These are phyloP conservation scores for Pythium apleroticum DNA, from an alignment of 352 stramenopile species.

Conservation along the genomic window DNA sequence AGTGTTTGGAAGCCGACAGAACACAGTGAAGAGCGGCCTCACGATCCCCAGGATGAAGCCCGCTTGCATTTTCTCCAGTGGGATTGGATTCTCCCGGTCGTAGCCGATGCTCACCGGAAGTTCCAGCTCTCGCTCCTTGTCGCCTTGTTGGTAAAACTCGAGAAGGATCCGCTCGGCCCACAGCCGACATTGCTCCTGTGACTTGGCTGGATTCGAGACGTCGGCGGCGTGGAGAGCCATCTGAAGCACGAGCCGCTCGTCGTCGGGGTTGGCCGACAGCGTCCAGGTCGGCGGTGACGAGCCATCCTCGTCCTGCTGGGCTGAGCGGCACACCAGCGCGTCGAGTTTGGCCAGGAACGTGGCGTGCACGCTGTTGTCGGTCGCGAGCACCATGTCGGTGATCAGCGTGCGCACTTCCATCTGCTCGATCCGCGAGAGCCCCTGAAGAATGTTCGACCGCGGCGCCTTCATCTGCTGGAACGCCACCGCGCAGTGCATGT, in stretches of 20 bases:
- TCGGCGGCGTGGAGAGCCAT: conserved; percentile 90
- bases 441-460: conserved; percentile 72
- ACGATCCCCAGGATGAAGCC: conserved; percentile 95
- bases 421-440: conserved; percentile 71
- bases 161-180: conserved; percentile 90
- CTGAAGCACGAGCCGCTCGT: conserved; percentile 73
- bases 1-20: conserved; percentile 54
- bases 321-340: conserved; percentile 54
- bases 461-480: conserved; percentile 75
- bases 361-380: conserved; percentile 85
- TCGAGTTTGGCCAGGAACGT: conserved; percentile 80
- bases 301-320: neutral
- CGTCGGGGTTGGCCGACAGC: conserved; percentile 48
- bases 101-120: conserved; percentile 89
- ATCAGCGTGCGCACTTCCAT: conserved; percentile 77
- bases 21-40: conserved; percentile 63
- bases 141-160: conserved; percentile 95
- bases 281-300: conserved; percentile 37
- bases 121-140: conserved; percentile 89
- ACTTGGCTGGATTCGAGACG: conserved; percentile 92
- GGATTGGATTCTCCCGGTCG: conserved; percentile 86
- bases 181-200: conserved; percentile 64
- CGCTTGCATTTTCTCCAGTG: conserved; percentile 88
- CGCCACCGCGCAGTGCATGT: conserved; percentile 84
- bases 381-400: conserved; percentile 87